Base-by-base conservation (phyloP, 148 eudicot genomes). In the Fagopyrum esculentum region DNA sequence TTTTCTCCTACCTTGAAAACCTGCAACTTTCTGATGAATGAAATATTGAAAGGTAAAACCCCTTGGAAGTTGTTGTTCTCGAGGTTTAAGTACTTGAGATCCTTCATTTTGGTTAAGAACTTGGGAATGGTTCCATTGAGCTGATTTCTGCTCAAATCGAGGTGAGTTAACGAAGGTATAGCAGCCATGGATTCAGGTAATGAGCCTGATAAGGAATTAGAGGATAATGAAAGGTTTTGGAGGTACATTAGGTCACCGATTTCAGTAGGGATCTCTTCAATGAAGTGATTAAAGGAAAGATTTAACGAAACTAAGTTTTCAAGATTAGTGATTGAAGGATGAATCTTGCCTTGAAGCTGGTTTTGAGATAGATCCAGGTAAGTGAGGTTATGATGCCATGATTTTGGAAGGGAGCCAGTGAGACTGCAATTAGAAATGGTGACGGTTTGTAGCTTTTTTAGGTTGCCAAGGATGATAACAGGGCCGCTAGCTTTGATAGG, bases 121-220 rank as follows among this genome's bases (percentile, higher is more conserved):
- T 60, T 77, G 0, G 97, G 98, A 61, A 94, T 81, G 11, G 80
- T 80, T 49, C 97, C 98, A 69, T 88, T 94, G 64, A 94, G 78
- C 81, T 84, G 87, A 69, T 94, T 94, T 2, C 86, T 79, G 22
- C 97, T 82, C 78, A 94, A 86, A 90, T 94, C 96, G 56, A 94
- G 87, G n/a, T 85, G 84, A 2, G 55, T 64, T 35, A 94, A 74
- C 0, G 78, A 76, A 0, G 89, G 83, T 9, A 91, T 75, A 19
- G 91, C 80, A 0, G 82, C 69, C 6, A 91, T 13, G 1, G 90
- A 80, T 12, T 84, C 85, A 1, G 97, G 98, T 19, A 94, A 77
- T 17, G 88, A 45, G 4, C 98, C 98, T 4, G 96, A 84, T 0
- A 91, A 12, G 0, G 88, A 80, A 64, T 93, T 93, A 1, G 87